These are phyloP conservation scores for Heliosperma pusillum DNA, from an alignment of 148 eudicot genomes.

Conservation along the genomic window DNA sequence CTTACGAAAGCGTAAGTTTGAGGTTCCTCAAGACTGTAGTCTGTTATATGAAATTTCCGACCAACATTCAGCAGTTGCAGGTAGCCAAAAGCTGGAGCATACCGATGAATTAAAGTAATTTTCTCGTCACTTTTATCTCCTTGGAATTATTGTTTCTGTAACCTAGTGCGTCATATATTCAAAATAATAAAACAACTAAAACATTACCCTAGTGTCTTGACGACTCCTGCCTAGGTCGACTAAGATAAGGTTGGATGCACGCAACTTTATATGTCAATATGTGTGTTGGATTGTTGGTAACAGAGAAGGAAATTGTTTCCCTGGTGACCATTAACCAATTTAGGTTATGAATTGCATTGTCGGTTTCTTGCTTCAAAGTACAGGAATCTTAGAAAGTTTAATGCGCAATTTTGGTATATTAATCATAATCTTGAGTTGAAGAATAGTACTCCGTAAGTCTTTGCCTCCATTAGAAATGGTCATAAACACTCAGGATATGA, in stretches of 20 bases:
- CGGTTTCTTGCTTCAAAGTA: no score
- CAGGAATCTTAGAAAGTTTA: no score
- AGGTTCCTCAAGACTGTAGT: slow-evolving; percentile 39
- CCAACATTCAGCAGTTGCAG: slow-evolving; percentile 46
- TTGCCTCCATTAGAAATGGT: no score
- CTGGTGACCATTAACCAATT: no score
- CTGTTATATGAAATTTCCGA: slow-evolving; percentile 51
- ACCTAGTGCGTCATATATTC: slow-evolving; percentile 22
- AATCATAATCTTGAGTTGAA: no score
- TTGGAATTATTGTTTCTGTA: neutral
- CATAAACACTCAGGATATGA: neutral
- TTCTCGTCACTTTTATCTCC: slow-evolving; percentile 15
- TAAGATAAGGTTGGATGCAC: no score
- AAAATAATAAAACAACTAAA: neutral
- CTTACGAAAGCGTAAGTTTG: slow-evolving; percentile 37
- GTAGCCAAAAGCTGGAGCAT: slow-evolving; percentile 60
- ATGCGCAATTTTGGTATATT: no score
- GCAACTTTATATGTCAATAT: no score
- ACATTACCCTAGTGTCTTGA: neutral
- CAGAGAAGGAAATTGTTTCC: neutral
- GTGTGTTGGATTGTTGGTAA: neutral
- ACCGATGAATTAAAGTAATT: slow-evolving; percentile 56
- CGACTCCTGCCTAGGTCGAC: neutral
- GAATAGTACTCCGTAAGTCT: no score
- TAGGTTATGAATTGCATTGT: no score